Evolutionary conservation across 495 filamentous ascomycete genomes (phyloP).

Genomic region (Astrocystis sublimbata): DNA sequence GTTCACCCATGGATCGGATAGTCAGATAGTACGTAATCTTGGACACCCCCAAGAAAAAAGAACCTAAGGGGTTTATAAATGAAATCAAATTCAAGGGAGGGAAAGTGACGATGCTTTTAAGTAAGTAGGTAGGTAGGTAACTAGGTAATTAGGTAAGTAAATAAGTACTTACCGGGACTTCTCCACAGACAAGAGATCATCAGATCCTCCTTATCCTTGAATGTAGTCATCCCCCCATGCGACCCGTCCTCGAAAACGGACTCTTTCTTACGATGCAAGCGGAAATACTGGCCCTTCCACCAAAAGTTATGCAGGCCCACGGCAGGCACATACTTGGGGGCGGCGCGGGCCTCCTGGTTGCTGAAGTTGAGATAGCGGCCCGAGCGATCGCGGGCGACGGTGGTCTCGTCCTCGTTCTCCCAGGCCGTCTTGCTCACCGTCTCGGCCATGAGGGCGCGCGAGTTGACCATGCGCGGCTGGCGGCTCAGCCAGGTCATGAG

Average conservation of each 20-base stretch:
- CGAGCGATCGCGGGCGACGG: conserved; percentile 35
- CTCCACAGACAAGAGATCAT: conserved; percentile 46
- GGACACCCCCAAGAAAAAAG: no score
- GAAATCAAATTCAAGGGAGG: no score
- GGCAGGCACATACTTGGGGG: conserved; percentile 43
- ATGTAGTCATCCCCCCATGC: conserved; percentile 26
- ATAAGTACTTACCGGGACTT: conserved; percentile 33
- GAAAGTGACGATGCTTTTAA: no score
- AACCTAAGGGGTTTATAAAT: no score
- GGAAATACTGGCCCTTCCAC: conserved; percentile 42
- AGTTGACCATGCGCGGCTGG: conserved; percentile 53
- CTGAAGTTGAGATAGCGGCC: conserved; percentile 47
- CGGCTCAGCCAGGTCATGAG: conserved; percentile 62
- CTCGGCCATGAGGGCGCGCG: conserved; percentile 59
- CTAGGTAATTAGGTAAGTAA: neutral
- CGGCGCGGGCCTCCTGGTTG: conserved; percentile 40
- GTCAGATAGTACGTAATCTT: no score
- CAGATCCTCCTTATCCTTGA: conserved; percentile 44
- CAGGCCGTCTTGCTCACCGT: conserved; percentile 53
- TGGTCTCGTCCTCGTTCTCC: conserved; percentile 49
- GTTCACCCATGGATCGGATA: no score
- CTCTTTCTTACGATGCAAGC: conserved; percentile 40
- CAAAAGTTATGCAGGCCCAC: conserved; percentile 44
- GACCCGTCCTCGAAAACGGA: conserved; percentile 32
- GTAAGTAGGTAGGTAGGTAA: no score